Base-by-base conservation (phyloP, 805 yeast species). In the Gaillardinia entomophila region DNA sequence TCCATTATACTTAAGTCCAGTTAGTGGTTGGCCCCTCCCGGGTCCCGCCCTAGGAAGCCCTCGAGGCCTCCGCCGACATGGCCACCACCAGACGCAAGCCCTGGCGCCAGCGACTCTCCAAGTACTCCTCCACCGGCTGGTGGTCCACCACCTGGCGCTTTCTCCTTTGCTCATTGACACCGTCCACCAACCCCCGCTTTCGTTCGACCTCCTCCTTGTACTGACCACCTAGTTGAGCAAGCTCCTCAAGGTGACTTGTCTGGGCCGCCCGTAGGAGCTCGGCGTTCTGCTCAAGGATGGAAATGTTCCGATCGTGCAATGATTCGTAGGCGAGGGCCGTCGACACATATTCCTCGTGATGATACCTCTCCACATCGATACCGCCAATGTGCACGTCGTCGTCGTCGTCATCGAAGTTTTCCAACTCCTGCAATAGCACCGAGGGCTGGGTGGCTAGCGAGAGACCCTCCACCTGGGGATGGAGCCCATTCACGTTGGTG, bases 71-170 rank as follows among this genome's bases (percentile, higher is more conserved):
- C 16, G 62, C 54, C 17, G 71, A 70, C 12, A 60, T 33, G 24
- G 62, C 64, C 18, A 66, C 53, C 40, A 45, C 24, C 16, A 33
- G 26, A 30, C 60, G 57, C 17, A 77, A 49, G 16, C 68, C 71
- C 6, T 71, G 73, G 27, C 54, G 57, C 82, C 83, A 76, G 42
- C 73, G 56, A 7, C 62, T 57, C n/a, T 57, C 50, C 33, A 75
- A 53, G 36, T 69, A 70, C 20, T 63, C 66, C 34, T 68, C 48
- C 16, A 65, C 60, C 0, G 77, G 74, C 40, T 60, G 57, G 32
- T 59, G 66, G 12, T 68, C 62, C 1, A 31, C 62, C 4, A 43
- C 19, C 49, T 77, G 79, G 30, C 64, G 46, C 20, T 48, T 50
- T 40, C 68, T 62, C 16, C 86, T 51, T 16, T 54, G 55, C 10